A percentile compares a stretch with the other conserved stretches of the same genome.
phyloP scores from a whole-genome alignment of 2,329 filamentous ascomycete genomes.

The Ophiostoma piceae region DNA sequence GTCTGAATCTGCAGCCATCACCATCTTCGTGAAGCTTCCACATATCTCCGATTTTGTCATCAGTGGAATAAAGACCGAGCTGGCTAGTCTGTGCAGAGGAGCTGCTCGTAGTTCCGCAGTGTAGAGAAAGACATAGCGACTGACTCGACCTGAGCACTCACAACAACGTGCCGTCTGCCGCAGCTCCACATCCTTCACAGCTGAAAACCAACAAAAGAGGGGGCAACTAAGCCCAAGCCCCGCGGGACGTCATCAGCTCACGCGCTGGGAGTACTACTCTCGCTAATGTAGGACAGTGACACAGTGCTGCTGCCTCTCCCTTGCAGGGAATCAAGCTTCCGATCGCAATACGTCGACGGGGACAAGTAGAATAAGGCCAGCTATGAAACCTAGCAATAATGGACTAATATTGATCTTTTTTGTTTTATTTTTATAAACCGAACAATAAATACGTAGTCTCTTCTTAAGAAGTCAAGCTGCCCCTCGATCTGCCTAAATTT shows the following conservation, averaged over 20 bases:
- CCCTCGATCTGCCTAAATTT: not conserved
- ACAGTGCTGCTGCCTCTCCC: not conserved
- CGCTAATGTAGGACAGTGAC: not conserved
- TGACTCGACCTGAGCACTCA: not conserved
- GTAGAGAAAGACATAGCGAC: not conserved
- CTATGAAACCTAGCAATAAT: not conserved
- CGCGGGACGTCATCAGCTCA: slow-evolving; percentile 10
- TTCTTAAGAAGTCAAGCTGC: not conserved
- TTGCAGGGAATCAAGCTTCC: slow-evolving; percentile 4
- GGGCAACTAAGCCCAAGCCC: slow-evolving; percentile 7
- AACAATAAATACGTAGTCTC: not conserved
- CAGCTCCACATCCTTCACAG: not conserved
- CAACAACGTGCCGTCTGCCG: not conserved
- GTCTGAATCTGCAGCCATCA: not conserved
- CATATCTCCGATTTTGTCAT: not conserved
- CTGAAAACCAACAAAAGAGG: slow-evolving; percentile 13
- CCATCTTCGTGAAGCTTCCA: not conserved
- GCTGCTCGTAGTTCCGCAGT: not conserved
- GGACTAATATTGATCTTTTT: not conserved
- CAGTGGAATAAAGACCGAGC: slow-evolving; percentile 1
- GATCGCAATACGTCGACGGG: not conserved
- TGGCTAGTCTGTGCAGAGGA: not conserved
- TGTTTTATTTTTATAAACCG: not conserved
- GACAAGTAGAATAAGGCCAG: not conserved
- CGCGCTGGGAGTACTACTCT: not conserved